phyloP scores from a whole-genome alignment of 495 filamentous ascomycete species.

The Trichocladium uniseriatum region DNA sequence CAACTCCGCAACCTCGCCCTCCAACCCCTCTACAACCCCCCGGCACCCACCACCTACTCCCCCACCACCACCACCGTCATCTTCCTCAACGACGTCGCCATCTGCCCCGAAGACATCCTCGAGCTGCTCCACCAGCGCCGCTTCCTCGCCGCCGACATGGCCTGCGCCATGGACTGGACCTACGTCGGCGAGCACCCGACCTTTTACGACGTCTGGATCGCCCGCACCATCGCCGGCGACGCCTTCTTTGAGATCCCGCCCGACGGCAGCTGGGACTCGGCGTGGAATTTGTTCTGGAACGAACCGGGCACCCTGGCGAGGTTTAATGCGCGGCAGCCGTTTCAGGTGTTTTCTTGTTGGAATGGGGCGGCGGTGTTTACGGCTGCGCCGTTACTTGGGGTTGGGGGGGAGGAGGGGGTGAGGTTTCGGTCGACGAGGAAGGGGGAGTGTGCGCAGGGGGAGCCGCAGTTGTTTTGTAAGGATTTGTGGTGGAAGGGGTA shows the following conservation, averaged over 20 bases:
- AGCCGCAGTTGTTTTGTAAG: conserved; percentile 41
- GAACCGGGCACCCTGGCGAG: conserved; percentile 21
- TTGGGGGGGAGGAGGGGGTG: conserved; percentile 6
- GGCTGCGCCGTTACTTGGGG: conserved; percentile 25
- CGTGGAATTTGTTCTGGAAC: conserved; percentile 41
- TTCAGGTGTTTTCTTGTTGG: conserved; percentile 50
- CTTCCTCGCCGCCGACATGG: conserved; percentile 40
- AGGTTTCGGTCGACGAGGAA: conserved; percentile 28
- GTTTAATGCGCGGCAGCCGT: conserved; percentile 26
- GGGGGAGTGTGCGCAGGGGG: conserved; percentile 40
- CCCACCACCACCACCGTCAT: conserved; percentile 34
- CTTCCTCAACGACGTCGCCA: conserved; percentile 43
- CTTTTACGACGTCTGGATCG: conserved; percentile 47
- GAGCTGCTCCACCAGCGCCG: conserved; percentile 40
- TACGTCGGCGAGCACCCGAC: conserved; percentile 27
- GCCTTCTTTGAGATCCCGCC: conserved; percentile 41
- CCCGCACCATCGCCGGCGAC: conserved; percentile 40
- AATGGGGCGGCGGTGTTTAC: conserved; percentile 35
- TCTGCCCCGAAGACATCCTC: conserved; percentile 45
- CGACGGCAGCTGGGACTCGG: conserved; percentile 34
- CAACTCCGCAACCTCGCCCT: conserved; percentile 39
- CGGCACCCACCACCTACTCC: background rate
- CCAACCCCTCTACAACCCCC: conserved; percentile 21
- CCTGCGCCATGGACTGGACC: conserved; percentile 47
- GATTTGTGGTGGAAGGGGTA: conserved; percentile 39